Percentiles rank a stretch among this genome's conserved stretches.
Evolutionary conservation across 2,329 filamentous ascomycete genomes (phyloP).

Genomic region (Microsporum ferrugineum): DNA sequence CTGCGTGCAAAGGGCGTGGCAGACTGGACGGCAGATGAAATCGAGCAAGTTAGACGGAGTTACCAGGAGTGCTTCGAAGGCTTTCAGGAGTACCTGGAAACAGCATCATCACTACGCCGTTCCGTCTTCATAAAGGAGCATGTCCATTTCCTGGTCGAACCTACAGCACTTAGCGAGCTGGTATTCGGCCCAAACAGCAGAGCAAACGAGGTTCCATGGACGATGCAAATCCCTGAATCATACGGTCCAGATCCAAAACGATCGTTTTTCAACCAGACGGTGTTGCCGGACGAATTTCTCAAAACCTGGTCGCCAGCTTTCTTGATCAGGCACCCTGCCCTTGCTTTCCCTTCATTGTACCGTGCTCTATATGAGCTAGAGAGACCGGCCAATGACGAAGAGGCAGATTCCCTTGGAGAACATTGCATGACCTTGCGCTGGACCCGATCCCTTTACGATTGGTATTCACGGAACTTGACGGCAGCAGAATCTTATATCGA

Average conservation of each 20-base stretch:
- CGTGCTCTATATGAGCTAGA: slow-evolving; percentile 14
- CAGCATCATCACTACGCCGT: slow-evolving; percentile 18
- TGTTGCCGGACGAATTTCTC: slow-evolving; percentile 27
- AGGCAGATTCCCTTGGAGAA: neutral
- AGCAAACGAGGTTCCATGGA: slow-evolving; percentile 6
- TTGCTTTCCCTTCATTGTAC: slow-evolving; percentile 29
- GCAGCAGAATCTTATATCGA: neutral
- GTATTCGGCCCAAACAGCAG: neutral
- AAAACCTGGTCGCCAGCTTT: slow-evolving; percentile 24
- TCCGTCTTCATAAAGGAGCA: slow-evolving; percentile 29
- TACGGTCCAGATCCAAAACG: slow-evolving; percentile 10
- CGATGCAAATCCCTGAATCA: slow-evolving; percentile 13
- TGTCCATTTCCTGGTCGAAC: slow-evolving; percentile 15
- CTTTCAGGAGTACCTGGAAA: slow-evolving; percentile 17
- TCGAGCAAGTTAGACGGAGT: slow-evolving; percentile 12
- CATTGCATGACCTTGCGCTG: slow-evolving; percentile 22
- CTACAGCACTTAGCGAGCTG: slow-evolving; percentile 7
- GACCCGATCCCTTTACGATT: slow-evolving; percentile 28
- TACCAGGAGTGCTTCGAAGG: slow-evolving; percentile 22
- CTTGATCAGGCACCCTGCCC: slow-evolving; percentile 30
- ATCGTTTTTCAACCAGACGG: slow-evolving; percentile 24
- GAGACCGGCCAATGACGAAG: neutral
- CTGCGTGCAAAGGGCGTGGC: slow-evolving; percentile 12
- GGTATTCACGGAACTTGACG: slow-evolving; percentile 19
- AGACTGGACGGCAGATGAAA: slow-evolving; percentile 21